phyloP scores from a whole-genome alignment of 2,329 filamentous ascomycete genomes.

The Aspergillus fumigatus region DNA sequence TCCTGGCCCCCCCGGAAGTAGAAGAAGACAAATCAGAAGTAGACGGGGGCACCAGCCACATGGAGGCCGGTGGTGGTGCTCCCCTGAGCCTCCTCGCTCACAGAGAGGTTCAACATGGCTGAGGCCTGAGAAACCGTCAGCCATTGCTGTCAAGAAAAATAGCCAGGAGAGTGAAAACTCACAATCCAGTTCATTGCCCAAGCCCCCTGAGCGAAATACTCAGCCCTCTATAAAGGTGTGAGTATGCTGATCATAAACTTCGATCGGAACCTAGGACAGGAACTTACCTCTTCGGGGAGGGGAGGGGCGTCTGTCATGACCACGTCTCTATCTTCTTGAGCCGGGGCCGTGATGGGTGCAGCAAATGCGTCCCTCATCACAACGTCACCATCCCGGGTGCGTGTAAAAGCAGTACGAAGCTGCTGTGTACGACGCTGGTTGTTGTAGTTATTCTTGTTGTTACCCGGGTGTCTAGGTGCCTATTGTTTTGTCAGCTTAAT shows the following conservation, averaged over 20 bases:
- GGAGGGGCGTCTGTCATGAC: conserved; percentile 1
- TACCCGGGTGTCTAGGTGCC: neutral
- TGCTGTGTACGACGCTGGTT: neutral
- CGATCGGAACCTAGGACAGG: neutral
- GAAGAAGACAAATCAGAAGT: neutral
- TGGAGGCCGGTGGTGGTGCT: neutral
- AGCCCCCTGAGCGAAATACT: neutral
- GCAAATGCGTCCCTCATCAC: conserved; percentile 1
- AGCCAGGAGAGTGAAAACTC: neutral
- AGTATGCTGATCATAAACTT: neutral
- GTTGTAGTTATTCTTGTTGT: neutral
- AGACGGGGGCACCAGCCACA: neutral
- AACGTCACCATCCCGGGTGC: conserved; percentile 1
- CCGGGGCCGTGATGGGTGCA: neutral
- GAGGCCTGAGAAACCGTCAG: neutral
- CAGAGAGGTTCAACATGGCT: neutral
- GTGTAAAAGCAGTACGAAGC: neutral
- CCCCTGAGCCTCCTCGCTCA: neutral
- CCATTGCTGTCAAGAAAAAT: neutral
- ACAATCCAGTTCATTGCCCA: neutral
- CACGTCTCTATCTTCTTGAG: neutral
- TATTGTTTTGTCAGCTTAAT: neutral
- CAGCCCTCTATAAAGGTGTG: neutral
- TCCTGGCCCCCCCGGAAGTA: neutral
- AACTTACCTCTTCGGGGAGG: neutral